A percentile compares a stretch with the other conserved stretches of the same genome.
phyloP scores from a whole-genome alignment of 2,329 filamentous ascomycete genomes.

The Colletotrichum euphorbiae region DNA sequence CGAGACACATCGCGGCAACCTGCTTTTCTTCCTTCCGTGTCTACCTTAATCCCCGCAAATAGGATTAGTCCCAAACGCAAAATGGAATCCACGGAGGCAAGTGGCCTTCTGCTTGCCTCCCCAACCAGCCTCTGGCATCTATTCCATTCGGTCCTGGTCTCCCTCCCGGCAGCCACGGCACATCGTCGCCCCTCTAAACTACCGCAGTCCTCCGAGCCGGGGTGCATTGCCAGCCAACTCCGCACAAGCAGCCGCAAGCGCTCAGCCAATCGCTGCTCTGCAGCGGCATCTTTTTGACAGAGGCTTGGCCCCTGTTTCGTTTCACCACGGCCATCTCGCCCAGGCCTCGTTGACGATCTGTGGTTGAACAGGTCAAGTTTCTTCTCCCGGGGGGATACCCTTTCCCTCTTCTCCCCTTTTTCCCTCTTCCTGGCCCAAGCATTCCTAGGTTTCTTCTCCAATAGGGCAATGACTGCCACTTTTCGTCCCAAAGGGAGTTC shows the following conservation, averaged over 20 bases:
- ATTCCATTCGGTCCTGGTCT: not conserved
- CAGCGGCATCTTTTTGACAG: slow-evolving; percentile 35
- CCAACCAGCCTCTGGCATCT: slow-evolving; percentile 14
- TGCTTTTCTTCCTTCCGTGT: slow-evolving; percentile 16
- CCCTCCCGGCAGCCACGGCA: slow-evolving; percentile 34
- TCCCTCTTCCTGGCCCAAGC: not conserved
- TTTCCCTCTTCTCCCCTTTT: slow-evolving; percentile 2
- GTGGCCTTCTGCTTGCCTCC: not conserved
- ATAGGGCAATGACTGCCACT: not conserved
- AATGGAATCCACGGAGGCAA: slow-evolving; percentile 1
- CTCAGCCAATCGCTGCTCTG: slow-evolving; percentile 29
- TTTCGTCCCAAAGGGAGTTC: slow-evolving; percentile 9
- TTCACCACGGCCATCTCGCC: slow-evolving; percentile 38
- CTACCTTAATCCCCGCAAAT: not conserved
- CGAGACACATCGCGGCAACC: slow-evolving; percentile 7
- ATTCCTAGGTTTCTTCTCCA: not conserved
- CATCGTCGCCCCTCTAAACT: slow-evolving; percentile 10
- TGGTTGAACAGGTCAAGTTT: slow-evolving; percentile 12
- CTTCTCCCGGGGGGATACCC: not conserved
- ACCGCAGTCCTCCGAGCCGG: slow-evolving; percentile 16
- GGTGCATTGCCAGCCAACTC: not conserved
- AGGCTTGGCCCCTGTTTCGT: slow-evolving; percentile 40
- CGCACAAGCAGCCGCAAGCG: slow-evolving; percentile 23
- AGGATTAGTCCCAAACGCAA: not conserved
- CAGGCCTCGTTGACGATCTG: slow-evolving; percentile 34